Evolutionary conservation across 345 rosid species (phyloP).

Genomic region (Capsella bursapastoris): DNA sequence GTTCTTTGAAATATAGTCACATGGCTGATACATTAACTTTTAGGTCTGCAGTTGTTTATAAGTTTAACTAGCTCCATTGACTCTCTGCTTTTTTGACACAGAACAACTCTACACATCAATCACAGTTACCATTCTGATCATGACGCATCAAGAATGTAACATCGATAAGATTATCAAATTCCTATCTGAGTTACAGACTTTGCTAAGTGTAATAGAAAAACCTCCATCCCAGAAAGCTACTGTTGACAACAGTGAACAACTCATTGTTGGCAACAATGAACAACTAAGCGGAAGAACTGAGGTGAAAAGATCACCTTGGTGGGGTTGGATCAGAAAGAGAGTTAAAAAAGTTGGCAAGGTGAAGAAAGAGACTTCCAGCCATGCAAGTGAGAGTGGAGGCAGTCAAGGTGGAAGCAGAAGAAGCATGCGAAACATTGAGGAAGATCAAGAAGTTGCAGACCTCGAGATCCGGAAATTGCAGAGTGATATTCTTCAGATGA

Average conservation of each 20-base stretch:
- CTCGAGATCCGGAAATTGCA: constrained; percentile 14
- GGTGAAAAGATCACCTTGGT: constrained; percentile 5
- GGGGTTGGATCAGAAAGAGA: neutral
- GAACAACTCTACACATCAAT: constrained; percentile 13
- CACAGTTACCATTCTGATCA: neutral
- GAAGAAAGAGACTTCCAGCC: constrained; percentile 22
- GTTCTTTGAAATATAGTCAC: constrained; percentile 5
- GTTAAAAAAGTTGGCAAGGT: neutral
- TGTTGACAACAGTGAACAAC: neutral
- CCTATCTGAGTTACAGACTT: neutral
- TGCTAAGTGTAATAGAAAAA: neutral
- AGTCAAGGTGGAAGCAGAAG: constrained; percentile 32
- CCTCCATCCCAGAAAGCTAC: neutral
- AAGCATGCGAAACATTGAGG: neutral
- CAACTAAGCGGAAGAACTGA: neutral
- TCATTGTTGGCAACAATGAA: neutral
- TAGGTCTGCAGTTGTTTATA: neutral
- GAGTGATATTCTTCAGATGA: constrained; percentile 37
- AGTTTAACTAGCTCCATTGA: neutral
- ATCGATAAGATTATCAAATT: neutral
- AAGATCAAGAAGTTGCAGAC: neutral
- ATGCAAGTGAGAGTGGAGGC: constrained; percentile 21
- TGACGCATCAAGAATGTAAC: constrained; percentile 6
- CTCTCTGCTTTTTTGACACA: neutral
- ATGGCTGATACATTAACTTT: neutral